Conservation (phyloP, 805 yeast genomes). For the Ogataea henricii region DNA sequence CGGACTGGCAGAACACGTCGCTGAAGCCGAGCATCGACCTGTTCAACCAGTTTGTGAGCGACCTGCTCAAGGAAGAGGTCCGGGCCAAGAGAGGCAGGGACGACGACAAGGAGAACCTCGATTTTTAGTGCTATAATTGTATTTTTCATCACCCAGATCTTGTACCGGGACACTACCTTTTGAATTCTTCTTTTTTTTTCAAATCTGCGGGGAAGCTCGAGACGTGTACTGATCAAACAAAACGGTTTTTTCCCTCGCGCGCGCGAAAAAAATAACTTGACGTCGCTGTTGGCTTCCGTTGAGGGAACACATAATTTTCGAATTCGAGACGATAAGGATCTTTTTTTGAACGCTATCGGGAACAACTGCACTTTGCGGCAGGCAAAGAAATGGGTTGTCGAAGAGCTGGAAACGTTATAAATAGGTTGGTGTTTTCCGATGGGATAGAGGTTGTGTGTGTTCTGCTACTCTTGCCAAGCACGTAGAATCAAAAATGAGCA, state of each 20-base stretch:
- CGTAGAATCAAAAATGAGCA: conserved; percentile 11
- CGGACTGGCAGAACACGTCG: conserved; percentile 64
- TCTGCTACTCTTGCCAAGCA: neutral
- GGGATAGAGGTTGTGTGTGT: no score
- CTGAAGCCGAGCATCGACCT: conserved; percentile 69
- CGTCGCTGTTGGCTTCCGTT: conserved; percentile 11
- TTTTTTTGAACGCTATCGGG: neutral
- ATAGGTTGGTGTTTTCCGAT: neutral
- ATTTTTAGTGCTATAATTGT: conserved; percentile 17
- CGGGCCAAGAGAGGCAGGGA: conserved; percentile 39
- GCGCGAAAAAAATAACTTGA: neutral
- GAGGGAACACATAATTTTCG: neutral
- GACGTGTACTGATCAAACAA: neutral
- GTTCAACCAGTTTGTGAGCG: conserved; percentile 64
- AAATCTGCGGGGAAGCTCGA: neutral
- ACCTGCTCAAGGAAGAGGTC: conserved; percentile 56
- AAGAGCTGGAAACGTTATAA: neutral
- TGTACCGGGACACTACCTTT: no score
- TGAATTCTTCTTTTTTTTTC: neutral
- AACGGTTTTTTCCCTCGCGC: neutral
- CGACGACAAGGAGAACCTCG: conserved; percentile 28
- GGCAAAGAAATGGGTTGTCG: neutral
- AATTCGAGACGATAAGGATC: neutral
- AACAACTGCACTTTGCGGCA: conserved; percentile 2
- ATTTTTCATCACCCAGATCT: no score